A percentile compares a stretch with the other conserved stretches of the same genome.
Evolutionary conservation across 2,329 filamentous ascomycete genomes (phyloP).

Genomic region (Westerdykella aurantiaca): DNA sequence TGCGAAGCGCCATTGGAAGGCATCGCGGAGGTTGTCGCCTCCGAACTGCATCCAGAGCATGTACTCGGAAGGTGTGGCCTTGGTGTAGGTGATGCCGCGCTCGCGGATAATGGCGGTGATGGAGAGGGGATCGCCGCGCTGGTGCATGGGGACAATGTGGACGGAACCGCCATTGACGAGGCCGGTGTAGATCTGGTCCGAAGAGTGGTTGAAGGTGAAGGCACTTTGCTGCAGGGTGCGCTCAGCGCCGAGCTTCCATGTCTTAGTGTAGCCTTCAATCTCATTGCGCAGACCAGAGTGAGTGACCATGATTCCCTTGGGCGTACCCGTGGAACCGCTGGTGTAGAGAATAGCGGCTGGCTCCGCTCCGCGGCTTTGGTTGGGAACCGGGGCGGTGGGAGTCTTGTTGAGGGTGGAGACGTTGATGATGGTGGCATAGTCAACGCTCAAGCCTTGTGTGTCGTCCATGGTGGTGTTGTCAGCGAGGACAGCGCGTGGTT

Average conservation of each 20-base stretch:
- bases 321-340: conserved; percentile 10
- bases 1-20: conserved; percentile 26
- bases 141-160: conserved; percentile 26
- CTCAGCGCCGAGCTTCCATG: conserved; percentile 3
- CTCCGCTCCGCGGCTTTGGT: neutral
- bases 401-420: conserved; percentile 1
- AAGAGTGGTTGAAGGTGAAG: conserved; percentile 40
- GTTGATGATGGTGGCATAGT: conserved; percentile 1
- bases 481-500: conserved; percentile 6
- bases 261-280: conserved; percentile 30
- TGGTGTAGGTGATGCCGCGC: conserved; percentile 36
- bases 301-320: conserved; percentile 7
- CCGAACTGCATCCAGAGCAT: conserved; percentile 17
- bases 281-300: conserved; percentile 36
- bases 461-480: conserved; percentile 3
- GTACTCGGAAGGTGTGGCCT: conserved; percentile 42
- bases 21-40: conserved; percentile 9
- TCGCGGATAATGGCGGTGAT: conserved; percentile 35
- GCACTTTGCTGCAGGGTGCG: conserved; percentile 47
- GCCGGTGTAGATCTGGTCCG: conserved; percentile 40
- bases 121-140: conserved; percentile 31
- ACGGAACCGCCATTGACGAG: conserved; percentile 39
- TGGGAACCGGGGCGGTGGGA: neutral
- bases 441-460: neutral
- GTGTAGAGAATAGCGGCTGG: conserved; percentile 9